A percentile compares a stretch with the other conserved stretches of the same genome.
phyloP scores from a whole-genome alignment of 257 asterid genomes.

The Solanum microdontum region DNA sequence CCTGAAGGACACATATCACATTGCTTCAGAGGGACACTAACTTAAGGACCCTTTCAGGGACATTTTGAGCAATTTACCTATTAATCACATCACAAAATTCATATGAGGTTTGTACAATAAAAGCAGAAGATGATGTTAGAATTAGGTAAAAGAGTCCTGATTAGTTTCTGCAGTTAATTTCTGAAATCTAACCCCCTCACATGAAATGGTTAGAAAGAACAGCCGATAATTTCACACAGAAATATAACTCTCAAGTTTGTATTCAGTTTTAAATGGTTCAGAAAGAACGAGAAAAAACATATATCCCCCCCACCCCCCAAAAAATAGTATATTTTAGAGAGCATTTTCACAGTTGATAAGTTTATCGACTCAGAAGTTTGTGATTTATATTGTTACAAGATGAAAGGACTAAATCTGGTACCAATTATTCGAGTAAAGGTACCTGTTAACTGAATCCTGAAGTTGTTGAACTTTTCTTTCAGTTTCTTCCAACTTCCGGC shows the following conservation, averaged over 20 bases:
- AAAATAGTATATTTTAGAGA: not conserved
- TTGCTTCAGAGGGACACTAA: not conserved
- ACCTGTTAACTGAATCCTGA: constrained; percentile 93
- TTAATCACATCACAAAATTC: not conserved
- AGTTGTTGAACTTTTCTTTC: constrained; percentile 72
- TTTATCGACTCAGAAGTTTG: not conserved
- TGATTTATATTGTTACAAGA: not conserved
- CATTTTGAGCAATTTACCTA: not conserved
- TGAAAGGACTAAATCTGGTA: not conserved
- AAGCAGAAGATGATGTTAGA: not conserved
- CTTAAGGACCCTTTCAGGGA: not conserved
- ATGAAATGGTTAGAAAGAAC: not conserved
- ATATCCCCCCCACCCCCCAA: not conserved
- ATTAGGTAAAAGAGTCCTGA: not conserved
- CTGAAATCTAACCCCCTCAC: not conserved
- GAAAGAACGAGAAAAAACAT: not conserved
- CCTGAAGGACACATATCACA: not conserved
- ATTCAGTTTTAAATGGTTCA: not conserved
- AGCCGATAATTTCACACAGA: not conserved
- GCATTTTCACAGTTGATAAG: not conserved
- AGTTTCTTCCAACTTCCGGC: constrained; percentile 75
- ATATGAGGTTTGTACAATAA: not conserved
- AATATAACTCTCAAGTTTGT: not conserved
- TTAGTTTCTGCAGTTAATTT: not conserved
- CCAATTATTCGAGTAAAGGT: constrained; percentile 4